phyloP scores from a whole-genome alignment of 345 rosid species.

The Chamaenerion angustifolium region DNA sequence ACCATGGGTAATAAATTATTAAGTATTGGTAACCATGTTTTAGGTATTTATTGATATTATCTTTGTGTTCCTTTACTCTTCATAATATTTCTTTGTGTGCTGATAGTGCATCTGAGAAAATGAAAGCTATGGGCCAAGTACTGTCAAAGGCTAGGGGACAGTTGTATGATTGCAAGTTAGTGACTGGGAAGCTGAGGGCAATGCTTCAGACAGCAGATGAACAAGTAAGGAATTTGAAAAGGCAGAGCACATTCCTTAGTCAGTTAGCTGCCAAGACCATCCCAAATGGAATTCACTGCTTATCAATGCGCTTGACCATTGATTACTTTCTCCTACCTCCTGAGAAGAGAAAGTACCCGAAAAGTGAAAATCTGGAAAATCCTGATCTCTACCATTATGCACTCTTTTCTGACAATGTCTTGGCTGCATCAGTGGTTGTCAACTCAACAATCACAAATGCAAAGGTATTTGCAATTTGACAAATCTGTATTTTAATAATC shows the following conservation, averaged over 20 bases:
- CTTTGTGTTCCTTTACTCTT: conserved; percentile 1
- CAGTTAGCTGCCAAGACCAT: conserved; percentile 98
- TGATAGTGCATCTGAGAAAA: conserved; percentile 63
- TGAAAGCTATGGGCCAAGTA: conserved; percentile 84
- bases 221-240: conserved; percentile 94
- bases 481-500: background rate
- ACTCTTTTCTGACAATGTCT: conserved; percentile 94
- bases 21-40: conserved; percentile 3
- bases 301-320: conserved; percentile 92
- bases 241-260: conserved; percentile 96
- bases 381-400: conserved; percentile 89
- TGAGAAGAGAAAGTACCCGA: conserved; percentile 84
- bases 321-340: conserved; percentile 79
- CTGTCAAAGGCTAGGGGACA: conserved; percentile 69
- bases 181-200: conserved; percentile 93
- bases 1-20: conserved; percentile 34
- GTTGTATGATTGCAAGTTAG: conserved; percentile 86
- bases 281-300: conserved; percentile 91
- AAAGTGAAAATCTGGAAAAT: conserved; percentile 76
- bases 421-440: conserved; percentile 99
- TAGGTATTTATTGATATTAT: conserved; percentile 3
- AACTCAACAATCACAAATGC: conserved; percentile 90
- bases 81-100: conserved; percentile 8
- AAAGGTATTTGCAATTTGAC: conserved; percentile 37
- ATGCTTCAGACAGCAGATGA: conserved; percentile 97